These are phyloP conservation scores for Rauvolfia tetraphylla DNA, from an alignment of 257 asterid species.

Conservation along the genomic window DNA sequence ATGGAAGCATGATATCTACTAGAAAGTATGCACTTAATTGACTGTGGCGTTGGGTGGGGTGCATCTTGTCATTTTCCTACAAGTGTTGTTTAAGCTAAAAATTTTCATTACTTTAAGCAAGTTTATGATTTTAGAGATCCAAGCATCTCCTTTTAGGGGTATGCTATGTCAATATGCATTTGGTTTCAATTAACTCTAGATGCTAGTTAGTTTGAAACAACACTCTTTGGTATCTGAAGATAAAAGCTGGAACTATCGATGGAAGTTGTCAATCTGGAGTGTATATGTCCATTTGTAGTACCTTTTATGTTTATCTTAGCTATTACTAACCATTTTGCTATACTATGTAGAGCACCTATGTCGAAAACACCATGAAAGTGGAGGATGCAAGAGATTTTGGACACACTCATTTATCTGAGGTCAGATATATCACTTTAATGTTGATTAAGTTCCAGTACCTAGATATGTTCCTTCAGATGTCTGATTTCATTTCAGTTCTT, in stretches of 20 bases:
- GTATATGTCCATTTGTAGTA: neutral
- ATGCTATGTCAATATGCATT: neutral
- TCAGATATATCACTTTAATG: slow-evolving; percentile 13
- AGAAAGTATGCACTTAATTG: neutral
- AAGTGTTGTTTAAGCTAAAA: neutral
- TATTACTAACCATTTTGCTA: slow-evolving; percentile 15
- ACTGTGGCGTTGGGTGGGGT: neutral
- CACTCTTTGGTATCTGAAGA: neutral
- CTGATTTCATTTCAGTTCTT: neutral
- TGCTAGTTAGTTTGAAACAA: neutral
- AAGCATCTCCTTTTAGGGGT: neutral
- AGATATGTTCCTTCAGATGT: neutral
- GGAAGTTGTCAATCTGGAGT: neutral
- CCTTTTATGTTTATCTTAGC: neutral
- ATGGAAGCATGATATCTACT: neutral
- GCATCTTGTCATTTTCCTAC: neutral
- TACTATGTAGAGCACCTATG: slow-evolving; percentile 69
- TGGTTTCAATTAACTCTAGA: neutral
- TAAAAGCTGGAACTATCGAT: neutral
- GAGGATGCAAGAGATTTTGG: slow-evolving; percentile 82
- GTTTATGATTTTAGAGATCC: neutral
- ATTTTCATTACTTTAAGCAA: neutral
- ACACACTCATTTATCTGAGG: slow-evolving; percentile 96
- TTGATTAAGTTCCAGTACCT: neutral
- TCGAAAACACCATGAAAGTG: slow-evolving; percentile 52